phyloP scores from a whole-genome alignment of 1,284 basidiomycete genomes.

The Sanghuangporus weigelae region DNA sequence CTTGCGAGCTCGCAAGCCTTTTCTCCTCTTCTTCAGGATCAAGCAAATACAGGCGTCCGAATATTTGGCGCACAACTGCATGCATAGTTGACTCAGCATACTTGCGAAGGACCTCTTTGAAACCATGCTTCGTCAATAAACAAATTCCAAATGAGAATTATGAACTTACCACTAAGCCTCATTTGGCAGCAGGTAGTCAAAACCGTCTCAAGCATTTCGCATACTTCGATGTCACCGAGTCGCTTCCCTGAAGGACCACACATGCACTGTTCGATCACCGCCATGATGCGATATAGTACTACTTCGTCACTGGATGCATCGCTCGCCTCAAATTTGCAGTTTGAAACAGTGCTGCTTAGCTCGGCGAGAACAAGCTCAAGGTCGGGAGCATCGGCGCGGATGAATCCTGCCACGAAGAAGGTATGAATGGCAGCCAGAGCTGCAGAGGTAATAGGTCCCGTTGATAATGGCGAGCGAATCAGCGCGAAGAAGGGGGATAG shows the following conservation, averaged over 20 bases:
- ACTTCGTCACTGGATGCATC: conserved; percentile 96
- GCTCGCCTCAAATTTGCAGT: conserved; percentile 97
- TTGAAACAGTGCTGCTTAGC: conserved; percentile 85
- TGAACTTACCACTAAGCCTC: conserved; percentile 78
- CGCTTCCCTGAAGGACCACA: conserved; percentile 59
- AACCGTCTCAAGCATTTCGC: conserved; percentile 98
- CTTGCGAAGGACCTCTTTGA: conserved; percentile 76
- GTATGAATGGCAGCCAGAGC: conserved; percentile 85
- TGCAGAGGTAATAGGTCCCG: conserved; percentile 89
- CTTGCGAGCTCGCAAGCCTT: conserved; percentile 45
- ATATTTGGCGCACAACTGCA: conserved; percentile 77
- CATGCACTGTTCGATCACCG: conserved; percentile 84
- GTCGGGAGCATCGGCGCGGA: conserved; percentile 45
- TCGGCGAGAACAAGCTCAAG: conserved; percentile 72
- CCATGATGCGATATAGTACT: conserved; percentile 88
- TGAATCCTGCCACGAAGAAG: conserved; percentile 78
- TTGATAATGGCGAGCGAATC: conserved; percentile 88
- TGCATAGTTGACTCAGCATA: conserved; percentile 97
- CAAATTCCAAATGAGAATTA: background rate
- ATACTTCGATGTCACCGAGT: conserved; percentile 90
- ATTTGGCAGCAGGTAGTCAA: conserved; percentile 97
- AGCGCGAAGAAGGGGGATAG: conserved; percentile 91
- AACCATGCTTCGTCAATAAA: conserved; percentile 17
- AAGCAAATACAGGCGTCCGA: conserved; percentile 66
- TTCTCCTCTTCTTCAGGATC: conserved; percentile 64